Evolutionary conservation across 768 basidiomycete genomes (phyloP), one percentile per base, ranked within the genome.

Genomic region (Macrolepiota albuminosa): DNA sequence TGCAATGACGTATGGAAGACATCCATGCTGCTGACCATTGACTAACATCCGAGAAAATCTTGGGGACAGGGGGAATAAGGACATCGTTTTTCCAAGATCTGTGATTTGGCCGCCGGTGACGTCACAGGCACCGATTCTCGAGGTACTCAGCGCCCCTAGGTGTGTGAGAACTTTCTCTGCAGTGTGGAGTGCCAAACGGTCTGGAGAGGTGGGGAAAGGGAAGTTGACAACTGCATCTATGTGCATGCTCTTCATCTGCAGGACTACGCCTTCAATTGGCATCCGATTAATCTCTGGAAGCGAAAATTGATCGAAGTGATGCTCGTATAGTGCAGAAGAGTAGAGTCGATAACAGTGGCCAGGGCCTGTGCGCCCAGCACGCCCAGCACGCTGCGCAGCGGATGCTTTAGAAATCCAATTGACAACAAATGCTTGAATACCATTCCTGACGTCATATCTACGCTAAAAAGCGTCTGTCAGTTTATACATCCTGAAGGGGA

Each of bases 201-300:
- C 92, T 0, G 97, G 97, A 14, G 96, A 89, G 0, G 97, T 98
- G 1, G 97, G 97, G 75, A 98, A 98, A 16, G 97, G 97, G 72
- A 99, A 99, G 75, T 98, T 98, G 66, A 93, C 80, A 42, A 98
- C 93, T 1, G 93, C 81, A 68, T 98, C 95, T 60, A 99, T 96
- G 69, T 96, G 93, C 95, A 99, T 98, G 71, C 86, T 88, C 78
- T 99, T 99, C 96, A 99, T 98, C 72, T 98, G 95, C 36, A 98
- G 78, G 9, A 98, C 91, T 26, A 98, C 88, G 2, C 95, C 95
- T 66, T 98, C 97, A 65, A 98, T 96, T 0, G 97, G 95, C 77
- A 92, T 94, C 26, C 95, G 89, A 47, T 94, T 81, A 58, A 98
- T 95, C 72, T 99, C 97, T 2, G 97, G 97, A 59, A 84, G 77